Percentiles rank a stretch among this genome's conserved stretches.
Evolutionary conservation across 768 basidiomycete genomes (phyloP).

Genomic region (Amyloporia xantha): DNA sequence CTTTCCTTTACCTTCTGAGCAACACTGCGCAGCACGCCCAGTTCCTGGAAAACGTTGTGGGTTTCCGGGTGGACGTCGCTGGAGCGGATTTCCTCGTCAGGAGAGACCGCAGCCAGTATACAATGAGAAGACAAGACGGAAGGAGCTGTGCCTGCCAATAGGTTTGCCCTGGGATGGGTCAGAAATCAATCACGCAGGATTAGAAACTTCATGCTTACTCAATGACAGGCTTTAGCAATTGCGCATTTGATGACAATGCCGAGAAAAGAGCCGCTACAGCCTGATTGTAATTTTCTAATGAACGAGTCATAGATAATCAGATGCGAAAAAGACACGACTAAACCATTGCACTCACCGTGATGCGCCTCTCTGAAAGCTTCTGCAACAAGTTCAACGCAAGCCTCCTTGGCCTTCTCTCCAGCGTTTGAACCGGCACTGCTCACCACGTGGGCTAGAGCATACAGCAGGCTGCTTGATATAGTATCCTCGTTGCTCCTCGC

Average conservation of each 20-base stretch:
- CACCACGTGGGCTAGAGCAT: slow-evolving; percentile 73
- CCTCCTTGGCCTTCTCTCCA: slow-evolving; percentile 67
- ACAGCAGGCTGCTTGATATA: slow-evolving; percentile 68
- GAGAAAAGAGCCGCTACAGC: slow-evolving; percentile 58
- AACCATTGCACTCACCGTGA: slow-evolving; percentile 40
- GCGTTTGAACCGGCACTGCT: slow-evolving; percentile 65
- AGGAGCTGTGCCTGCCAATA: slow-evolving; percentile 62
- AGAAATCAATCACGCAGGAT: slow-evolving; percentile 22
- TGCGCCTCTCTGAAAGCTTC: slow-evolving; percentile 74
- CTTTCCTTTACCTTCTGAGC: slow-evolving; percentile 71
- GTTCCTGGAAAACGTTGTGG: slow-evolving; percentile 58
- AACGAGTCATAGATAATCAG: not conserved
- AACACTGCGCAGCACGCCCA: slow-evolving; percentile 53
- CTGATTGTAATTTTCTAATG: slow-evolving; percentile 57
- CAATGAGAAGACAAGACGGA: slow-evolving; percentile 56
- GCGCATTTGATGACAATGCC: slow-evolving; percentile 55
- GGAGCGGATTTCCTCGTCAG: slow-evolving; percentile 35
- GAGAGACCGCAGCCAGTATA: slow-evolving; percentile 49
- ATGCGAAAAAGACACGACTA: slow-evolving; percentile 32
- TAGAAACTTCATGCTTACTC: slow-evolving; percentile 33
- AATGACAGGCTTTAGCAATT: slow-evolving; percentile 59
- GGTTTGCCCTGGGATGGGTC: slow-evolving; percentile 40
- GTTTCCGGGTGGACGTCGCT: slow-evolving; percentile 33
- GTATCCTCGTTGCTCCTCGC: slow-evolving; percentile 56
- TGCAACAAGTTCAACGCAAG: slow-evolving; percentile 65